A percentile compares a stretch with the other conserved stretches of the same genome.
These are phyloP conservation scores for Asclepias syriaca DNA, from an alignment of 257 asterid genomes.

Conservation along the genomic window DNA sequence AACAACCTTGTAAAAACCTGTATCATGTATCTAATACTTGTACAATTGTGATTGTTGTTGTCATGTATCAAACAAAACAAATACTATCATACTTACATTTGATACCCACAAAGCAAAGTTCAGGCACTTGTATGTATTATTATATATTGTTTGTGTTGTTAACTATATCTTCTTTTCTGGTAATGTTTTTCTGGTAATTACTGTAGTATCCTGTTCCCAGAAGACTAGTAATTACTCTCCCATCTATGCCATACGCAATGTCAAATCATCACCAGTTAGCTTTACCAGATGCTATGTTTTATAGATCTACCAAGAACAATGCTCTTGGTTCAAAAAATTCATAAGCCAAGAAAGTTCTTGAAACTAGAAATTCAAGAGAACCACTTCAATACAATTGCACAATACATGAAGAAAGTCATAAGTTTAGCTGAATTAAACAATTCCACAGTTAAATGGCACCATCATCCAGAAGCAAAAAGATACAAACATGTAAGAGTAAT, in stretches of 20 bases:
- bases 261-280: neutral
- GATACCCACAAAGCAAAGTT: neutral
- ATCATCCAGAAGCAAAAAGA: neutral
- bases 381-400: neutral
- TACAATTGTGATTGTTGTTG: slow-evolving; percentile 4
- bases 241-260: neutral
- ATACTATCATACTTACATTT: neutral
- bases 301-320: neutral
- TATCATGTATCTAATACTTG: neutral
- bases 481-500: neutral
- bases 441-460: neutral
- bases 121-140: neutral
- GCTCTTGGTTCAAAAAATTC: too few species aligned
- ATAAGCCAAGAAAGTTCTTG: neutral
- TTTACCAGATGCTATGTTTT: neutral
- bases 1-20: slow-evolving; percentile 53
- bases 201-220: neutral
- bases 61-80: neutral
- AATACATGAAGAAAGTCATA: neutral
- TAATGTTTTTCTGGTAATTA: too few species aligned
- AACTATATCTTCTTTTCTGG: neutral
- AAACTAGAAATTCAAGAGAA: neutral
- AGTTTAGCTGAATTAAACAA: neutral
- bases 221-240: neutral
- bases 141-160: neutral